Conservation (phyloP, 257 asterid genomes). For the Przewalskia tangutica region DNA sequence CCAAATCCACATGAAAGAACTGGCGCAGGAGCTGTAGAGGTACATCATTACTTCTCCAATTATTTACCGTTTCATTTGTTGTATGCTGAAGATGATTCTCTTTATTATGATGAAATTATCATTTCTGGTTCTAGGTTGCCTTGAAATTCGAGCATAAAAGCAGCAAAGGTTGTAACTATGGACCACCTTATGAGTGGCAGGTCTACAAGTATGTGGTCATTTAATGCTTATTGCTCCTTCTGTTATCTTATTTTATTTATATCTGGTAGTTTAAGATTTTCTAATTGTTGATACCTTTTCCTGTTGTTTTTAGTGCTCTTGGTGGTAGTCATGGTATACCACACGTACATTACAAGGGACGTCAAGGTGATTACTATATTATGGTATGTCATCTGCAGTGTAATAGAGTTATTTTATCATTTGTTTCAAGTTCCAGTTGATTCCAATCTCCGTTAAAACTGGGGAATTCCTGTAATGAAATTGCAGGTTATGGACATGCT, state of each 20-base stretch:
- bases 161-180: constrained; percentile 84
- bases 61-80: not conserved
- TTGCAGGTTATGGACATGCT: constrained; percentile 75
- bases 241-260: not conserved
- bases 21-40: constrained; percentile 90
- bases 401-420: not conserved
- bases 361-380: constrained; percentile 61
- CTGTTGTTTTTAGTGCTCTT: constrained; percentile 32
- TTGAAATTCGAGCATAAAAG: constrained; percentile 71
- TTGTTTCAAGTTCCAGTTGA: not conserved
- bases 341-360: constrained; percentile 65
- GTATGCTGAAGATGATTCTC: not conserved
- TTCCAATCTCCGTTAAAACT: not conserved
- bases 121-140: constrained; percentile 50
- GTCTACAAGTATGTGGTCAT: constrained; percentile 48
- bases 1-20: constrained; percentile 55
- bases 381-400: constrained; percentile 37
- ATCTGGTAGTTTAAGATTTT: not conserved
- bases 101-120: not conserved
- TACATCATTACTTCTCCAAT: constrained; percentile 4
- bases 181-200: constrained; percentile 87
- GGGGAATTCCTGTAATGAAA: not conserved
- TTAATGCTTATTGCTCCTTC: not conserved
- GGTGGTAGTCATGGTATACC: constrained; percentile 91
- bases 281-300: not conserved